Evolutionary conservation across 2,329 filamentous ascomycete genomes (phyloP).

Genomic region (Aspergillus vadensis): DNA sequence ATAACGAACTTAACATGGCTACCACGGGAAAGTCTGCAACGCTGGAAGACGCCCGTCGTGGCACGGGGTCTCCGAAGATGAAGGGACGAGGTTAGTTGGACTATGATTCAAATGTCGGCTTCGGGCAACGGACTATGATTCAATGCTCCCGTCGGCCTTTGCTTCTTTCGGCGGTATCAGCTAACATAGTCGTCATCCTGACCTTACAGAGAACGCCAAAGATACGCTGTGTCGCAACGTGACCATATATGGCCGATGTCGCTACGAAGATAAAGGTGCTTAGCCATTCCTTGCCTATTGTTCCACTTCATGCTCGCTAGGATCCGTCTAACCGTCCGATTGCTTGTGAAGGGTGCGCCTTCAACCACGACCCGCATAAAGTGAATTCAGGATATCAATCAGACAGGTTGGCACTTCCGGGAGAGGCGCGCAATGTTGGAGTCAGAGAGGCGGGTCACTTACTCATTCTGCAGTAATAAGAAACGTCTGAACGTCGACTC

Average conservation of each 20-base stretch:
- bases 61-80: constrained; percentile 49
- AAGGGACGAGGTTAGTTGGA: constrained; percentile 50
- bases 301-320: constrained; percentile 4
- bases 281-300: constrained; percentile 10
- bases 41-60: constrained; percentile 49
- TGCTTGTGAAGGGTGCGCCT: constrained; percentile 65
- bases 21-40: constrained; percentile 46
- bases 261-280: constrained; percentile 80
- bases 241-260: constrained; percentile 88
- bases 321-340: constrained; percentile 24
- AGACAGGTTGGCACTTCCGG: constrained; percentile 40
- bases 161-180: constrained; percentile 3
- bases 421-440: constrained; percentile 8
- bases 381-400: constrained; percentile 45
- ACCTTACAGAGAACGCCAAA: constrained; percentile 68
- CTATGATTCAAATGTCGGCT: background rate
- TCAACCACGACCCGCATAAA: constrained; percentile 80
- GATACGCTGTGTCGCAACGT: constrained; percentile 92
- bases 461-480: constrained; percentile 43
- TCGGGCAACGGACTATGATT: background rate
- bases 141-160: background rate
- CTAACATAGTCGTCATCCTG: constrained; percentile 12
- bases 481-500: constrained; percentile 93
- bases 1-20: constrained; percentile 42
- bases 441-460: constrained; percentile 17